Conservation (phyloP, 805 yeast species). For the Pachysolen tannophilus region DNA sequence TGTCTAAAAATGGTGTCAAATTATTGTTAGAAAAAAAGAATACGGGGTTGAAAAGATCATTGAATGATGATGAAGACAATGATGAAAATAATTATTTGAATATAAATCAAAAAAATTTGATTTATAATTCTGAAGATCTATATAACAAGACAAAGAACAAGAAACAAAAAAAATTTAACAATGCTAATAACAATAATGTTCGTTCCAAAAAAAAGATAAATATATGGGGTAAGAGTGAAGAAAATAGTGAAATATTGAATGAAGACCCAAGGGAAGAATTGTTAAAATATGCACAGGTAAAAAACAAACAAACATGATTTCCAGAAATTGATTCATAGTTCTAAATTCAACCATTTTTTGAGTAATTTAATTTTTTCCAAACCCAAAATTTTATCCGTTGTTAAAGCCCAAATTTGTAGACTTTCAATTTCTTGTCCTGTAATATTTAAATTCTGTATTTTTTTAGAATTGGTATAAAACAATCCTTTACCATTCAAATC, state of each 20-base stretch:
- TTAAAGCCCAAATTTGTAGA: not conserved
- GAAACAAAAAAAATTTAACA: not conserved
- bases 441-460: not conserved
- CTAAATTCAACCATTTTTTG: not conserved
- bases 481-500: not conserved
- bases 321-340: not conserved
- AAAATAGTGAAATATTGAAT: not conserved
- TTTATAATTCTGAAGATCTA: not conserved
- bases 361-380: not conserved
- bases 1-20: slow-evolving; percentile 15
- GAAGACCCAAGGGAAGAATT: slow-evolving; percentile 3
- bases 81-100: not conserved
- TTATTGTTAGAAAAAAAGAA: slow-evolving; percentile 12
- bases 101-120: slow-evolving; percentile 4
- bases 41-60: slow-evolving; percentile 12
- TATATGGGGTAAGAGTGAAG: too few relatives aligned
- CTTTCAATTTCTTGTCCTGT: not conserved
- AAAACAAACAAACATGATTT: not conserved
- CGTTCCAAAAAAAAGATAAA: not conserved
- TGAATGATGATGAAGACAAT: slow-evolving; percentile 11
- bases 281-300: not conserved
- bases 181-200: not conserved
- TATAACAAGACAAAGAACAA: slow-evolving; percentile 1
- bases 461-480: not conserved
- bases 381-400: not conserved